phyloP scores from a whole-genome alignment of 1,284 basidiomycete genomes.

The Filobasidium uniguttulatum region DNA sequence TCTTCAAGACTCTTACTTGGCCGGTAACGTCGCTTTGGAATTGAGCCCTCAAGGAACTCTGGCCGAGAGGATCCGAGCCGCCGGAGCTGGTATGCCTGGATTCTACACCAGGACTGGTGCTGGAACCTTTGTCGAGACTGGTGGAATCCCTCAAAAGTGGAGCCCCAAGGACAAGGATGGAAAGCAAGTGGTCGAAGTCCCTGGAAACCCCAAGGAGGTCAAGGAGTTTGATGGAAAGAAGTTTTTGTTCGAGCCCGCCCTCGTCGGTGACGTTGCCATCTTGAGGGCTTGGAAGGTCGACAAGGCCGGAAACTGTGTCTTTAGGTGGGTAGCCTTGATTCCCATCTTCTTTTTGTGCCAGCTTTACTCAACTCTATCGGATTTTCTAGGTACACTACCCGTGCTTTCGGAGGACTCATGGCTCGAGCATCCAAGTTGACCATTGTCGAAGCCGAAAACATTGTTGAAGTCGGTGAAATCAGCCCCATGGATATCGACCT shows the following conservation, averaged over 20 bases:
- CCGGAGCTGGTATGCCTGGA: conserved; percentile 86
- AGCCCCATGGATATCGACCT: conserved; percentile 68
- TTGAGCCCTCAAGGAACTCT: conserved; percentile 83
- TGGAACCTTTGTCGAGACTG: conserved; percentile 57
- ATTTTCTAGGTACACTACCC: conserved; percentile 56
- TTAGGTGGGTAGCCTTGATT: conserved; percentile 45
- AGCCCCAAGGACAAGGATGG: conserved; percentile 19
- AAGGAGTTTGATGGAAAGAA: conserved; percentile 65
- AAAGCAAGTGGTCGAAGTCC: conserved; percentile 44
- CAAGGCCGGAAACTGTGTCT: conserved; percentile 71
- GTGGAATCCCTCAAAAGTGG: conserved; percentile 47
- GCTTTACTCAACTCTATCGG: background rate
- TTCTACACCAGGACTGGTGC: conserved; percentile 92
- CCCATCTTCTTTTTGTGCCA: background rate
- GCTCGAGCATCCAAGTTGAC: conserved; percentile 78
- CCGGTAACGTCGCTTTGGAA: conserved; percentile 68
- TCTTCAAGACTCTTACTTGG: conserved; percentile 51
- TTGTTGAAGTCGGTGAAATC: conserved; percentile 72
- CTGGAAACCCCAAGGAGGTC: conserved; percentile 63
- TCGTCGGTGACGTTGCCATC: conserved; percentile 77
- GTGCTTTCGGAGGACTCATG: conserved; percentile 78
- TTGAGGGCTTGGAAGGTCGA: conserved; percentile 91
- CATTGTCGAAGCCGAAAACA: conserved; percentile 87
- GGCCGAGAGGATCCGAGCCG: conserved; percentile 77
- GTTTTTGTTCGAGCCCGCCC: conserved; percentile 75